Conservation (phyloP, 345 rosid species). For the Reutealis trisperma region DNA sequence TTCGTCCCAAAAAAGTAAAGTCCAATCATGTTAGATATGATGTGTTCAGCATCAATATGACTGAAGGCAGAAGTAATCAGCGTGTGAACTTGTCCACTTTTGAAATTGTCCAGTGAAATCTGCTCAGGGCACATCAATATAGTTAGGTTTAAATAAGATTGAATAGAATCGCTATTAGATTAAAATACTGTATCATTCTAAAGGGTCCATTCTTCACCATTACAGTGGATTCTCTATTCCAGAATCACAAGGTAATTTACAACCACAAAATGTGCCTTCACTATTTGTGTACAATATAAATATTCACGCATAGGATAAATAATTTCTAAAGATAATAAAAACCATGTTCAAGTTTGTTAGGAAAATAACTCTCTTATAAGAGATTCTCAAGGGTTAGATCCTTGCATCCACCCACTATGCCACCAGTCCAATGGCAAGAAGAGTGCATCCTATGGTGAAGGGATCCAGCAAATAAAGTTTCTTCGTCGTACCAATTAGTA, state of each 20-base stretch:
- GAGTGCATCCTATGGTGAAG: neutral
- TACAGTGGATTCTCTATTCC: neutral
- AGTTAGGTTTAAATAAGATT: conserved; percentile 12
- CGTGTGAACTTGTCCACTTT: conserved; percentile 64
- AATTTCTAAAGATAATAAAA: neutral
- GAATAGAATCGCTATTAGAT: neutral
- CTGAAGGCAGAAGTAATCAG: conserved; percentile 87
- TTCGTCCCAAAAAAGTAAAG: conserved; percentile 83
- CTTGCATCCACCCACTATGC: neutral
- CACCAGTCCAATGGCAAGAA: conserved; percentile 6
- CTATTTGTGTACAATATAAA: neutral
- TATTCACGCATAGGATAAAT: neutral
- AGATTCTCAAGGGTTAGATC: neutral
- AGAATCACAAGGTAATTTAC: conserved; percentile 1
- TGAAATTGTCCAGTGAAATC: conserved; percentile 80
- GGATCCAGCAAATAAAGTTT: conserved; percentile 9
- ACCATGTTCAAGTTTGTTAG: neutral
- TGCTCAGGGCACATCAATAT: conserved; percentile 41
- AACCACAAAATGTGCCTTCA: neutral
- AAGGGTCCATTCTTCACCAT: neutral
- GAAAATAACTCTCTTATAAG: neutral
- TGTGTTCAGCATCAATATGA: conserved; percentile 65
- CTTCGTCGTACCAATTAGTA: neutral
- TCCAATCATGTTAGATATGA: conserved; percentile 82
- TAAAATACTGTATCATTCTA: neutral